phyloP scores from a whole-genome alignment of 192 early-diverging fungal species.

The Coemansia sp. region DNA sequence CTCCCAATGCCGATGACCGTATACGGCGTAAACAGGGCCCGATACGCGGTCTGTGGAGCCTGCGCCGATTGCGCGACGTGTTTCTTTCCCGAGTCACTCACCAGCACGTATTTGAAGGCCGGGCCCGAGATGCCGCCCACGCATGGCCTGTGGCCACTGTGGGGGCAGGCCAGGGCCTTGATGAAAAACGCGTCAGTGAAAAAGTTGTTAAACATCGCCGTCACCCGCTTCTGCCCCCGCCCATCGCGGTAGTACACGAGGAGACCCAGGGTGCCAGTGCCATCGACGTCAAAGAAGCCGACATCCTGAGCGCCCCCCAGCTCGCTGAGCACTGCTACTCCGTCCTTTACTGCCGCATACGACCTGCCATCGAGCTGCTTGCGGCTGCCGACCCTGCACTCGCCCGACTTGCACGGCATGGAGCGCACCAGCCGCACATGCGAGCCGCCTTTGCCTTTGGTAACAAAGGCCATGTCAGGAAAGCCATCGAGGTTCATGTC shows the following conservation, averaged over 20 bases:
- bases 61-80: slow-evolving; percentile 79
- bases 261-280: slow-evolving; percentile 81
- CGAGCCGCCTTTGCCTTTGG: slow-evolving; percentile 37
- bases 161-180: slow-evolving; percentile 64
- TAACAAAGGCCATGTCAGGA: slow-evolving; percentile 77
- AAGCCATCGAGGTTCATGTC: slow-evolving; percentile 92
- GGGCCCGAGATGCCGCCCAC: slow-evolving; percentile 84
- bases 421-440: slow-evolving; percentile 70
- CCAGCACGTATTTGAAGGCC: slow-evolving; percentile 82
- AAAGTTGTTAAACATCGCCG: slow-evolving; percentile 81
- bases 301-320: slow-evolving; percentile 59
- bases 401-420: slow-evolving; percentile 49
- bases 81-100: slow-evolving; percentile 74
- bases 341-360: slow-evolving; percentile 63
- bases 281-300: slow-evolving; percentile 87
- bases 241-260: slow-evolving; percentile 58
- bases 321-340: slow-evolving; percentile 60
- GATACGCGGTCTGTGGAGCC: slow-evolving; percentile 75
- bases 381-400: slow-evolving; percentile 50
- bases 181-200: slow-evolving; percentile 95
- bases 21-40: slow-evolving; percentile 75
- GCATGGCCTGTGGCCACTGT: slow-evolving; percentile 63
- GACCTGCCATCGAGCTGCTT: slow-evolving; percentile 55
- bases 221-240: slow-evolving; percentile 38
- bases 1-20: slow-evolving; percentile 84